phyloP scores from a whole-genome alignment of 75 land plant species.

The Sequoiadendron giganteum region DNA sequence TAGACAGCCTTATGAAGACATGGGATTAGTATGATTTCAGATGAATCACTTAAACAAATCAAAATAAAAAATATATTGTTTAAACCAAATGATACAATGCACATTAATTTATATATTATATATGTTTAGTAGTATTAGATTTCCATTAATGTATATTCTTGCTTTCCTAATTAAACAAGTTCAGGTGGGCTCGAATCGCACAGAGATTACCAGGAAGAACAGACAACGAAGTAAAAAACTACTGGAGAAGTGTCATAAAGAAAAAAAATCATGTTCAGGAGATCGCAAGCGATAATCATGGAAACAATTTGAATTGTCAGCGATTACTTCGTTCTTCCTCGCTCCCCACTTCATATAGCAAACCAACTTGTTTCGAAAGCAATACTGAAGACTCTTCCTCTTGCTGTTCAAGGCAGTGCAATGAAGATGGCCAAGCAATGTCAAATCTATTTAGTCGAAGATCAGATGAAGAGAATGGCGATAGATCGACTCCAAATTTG shows the following conservation, averaged over 20 bases:
- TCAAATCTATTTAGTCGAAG: background rate
- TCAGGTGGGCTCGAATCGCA: slow-evolving; percentile 21
- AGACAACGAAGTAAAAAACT: slow-evolving; percentile 21
- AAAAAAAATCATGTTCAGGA: background rate
- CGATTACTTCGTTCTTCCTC: background rate
- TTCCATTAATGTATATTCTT: background rate
- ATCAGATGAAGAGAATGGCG: background rate
- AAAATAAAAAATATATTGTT: too few species aligned
- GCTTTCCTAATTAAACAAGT: background rate
- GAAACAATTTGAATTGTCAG: background rate
- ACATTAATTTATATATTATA: too few species aligned
- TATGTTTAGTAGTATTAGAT: too few species aligned
- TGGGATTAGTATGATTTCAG: too few species aligned
- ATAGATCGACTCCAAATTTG: background rate
- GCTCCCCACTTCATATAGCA: background rate
- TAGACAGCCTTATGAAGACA: too few species aligned
- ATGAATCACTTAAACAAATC: too few species aligned
- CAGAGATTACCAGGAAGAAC: slow-evolving; percentile 14
- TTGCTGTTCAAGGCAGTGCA: background rate
- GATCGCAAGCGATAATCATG: background rate
- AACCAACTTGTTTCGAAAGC: background rate
- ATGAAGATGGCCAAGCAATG: background rate
- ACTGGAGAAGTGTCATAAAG: slow-evolving; percentile 11
- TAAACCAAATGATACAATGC: too few species aligned
- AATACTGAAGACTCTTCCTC: background rate